Base-by-base conservation (phyloP, 2,329 filamentous ascomycete genomes). In the Colletotrichum sp. region DNA sequence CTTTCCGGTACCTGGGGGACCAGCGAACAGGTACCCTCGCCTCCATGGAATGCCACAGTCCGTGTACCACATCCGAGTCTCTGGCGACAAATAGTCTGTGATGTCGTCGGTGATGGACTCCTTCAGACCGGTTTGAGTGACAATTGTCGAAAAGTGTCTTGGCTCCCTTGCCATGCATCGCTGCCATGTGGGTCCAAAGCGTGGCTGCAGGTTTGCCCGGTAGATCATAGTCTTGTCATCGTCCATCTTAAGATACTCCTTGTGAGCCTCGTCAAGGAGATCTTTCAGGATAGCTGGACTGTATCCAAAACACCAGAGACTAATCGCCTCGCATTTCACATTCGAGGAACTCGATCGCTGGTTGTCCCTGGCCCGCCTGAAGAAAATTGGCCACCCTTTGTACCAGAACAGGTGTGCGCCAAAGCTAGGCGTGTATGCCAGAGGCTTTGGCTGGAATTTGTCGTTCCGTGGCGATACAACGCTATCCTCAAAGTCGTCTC, bases 151-250 rank as follows among this genome's bases (percentile, higher is more conserved):
- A 57, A 57, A 57, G 2, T 57, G 13, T 57, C 52, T 57, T 15
- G 52, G 52, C 52, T 57, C 52, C 0, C 22, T 25, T 27, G 52
- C 52, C 52, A 57, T 57, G 52, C 52, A 57, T 25, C 52, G 25
- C 22, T 57, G 22, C 52, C 52, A 57, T 0, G 7, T 27, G 7
- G 52, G 22, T 11, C 0, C 52, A 0, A 0, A 57, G 7, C 52
- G 52, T 6, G 22, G 22, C 25, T 57, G 52, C 15, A 49, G 39
- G 39, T 57, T 27, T 15, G 52, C 52, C 2, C 52, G 22, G 52
- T 57, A 57, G 52, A 57, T 27, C 52, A 57, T 57, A 0, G 22
- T 57, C 52, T 57, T 57, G 7, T 57, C 1, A 15, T 57, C 52
- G 25, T 57, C 22, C 13, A 27, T 57, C 22, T 1, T n/a, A 15